Percentiles rank a stretch among this genome's conserved stretches.
Conservation (phyloP, 2,329 filamentous ascomycete species). For the Phyllosticta citriasiana region DNA sequence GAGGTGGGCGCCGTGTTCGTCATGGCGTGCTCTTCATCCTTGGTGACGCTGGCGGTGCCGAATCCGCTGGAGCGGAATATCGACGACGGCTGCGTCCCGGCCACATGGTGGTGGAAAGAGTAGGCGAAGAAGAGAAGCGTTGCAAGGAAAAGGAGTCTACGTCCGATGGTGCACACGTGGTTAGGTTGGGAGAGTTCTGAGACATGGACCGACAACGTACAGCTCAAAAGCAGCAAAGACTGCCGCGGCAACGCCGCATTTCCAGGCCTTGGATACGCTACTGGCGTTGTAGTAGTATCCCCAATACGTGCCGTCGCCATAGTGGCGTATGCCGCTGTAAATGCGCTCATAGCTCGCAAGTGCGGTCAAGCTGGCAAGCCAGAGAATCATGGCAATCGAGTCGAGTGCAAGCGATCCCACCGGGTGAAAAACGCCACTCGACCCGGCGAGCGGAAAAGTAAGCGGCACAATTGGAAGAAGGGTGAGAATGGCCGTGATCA, state of each 20-base stretch:
- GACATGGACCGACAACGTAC: slow-evolving; percentile 11
- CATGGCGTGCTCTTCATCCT: neutral
- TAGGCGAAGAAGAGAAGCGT: slow-evolving; percentile 15
- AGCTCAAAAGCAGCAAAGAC: slow-evolving; percentile 16
- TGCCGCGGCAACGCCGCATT: slow-evolving; percentile 12
- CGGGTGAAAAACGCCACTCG: slow-evolving; percentile 2
- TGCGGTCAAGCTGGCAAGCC: slow-evolving; percentile 16
- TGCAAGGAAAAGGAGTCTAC: slow-evolving; percentile 16
- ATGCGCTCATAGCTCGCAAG: slow-evolving; percentile 16
- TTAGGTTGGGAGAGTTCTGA: neutral
- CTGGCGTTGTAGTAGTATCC: neutral
- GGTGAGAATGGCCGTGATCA: slow-evolving; percentile 15
- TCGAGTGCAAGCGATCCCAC: slow-evolving; percentile 13
- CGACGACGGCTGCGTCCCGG: neutral
- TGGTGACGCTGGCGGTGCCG: neutral
- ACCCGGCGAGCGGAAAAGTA: neutral
- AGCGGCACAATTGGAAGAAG: slow-evolving; percentile 15
- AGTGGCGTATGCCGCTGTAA: slow-evolving; percentile 3
- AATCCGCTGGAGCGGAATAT: neutral
- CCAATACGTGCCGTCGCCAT: neutral
- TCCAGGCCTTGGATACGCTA: slow-evolving; percentile 12
- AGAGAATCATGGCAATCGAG: slow-evolving; percentile 14
- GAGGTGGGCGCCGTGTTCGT: neutral
- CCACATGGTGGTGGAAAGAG: slow-evolving; percentile 16
- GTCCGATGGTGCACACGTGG: neutral